Percentiles rank a stretch among this genome's conserved stretches.
Evolutionary conservation across 2,329 filamentous ascomycete species (phyloP).

Genomic region (Trichophyton equinum): DNA sequence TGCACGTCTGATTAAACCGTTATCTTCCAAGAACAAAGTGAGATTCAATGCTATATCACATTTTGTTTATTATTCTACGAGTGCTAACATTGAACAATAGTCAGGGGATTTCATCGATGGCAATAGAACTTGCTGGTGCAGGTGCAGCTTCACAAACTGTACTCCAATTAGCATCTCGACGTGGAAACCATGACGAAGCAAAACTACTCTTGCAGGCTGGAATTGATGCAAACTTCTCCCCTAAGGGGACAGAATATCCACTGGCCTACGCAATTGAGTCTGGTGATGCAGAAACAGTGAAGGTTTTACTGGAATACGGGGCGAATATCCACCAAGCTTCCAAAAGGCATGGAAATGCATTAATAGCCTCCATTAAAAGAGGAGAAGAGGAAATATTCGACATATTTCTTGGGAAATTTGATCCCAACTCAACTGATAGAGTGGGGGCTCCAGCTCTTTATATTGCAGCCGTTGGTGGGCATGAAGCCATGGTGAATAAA

Average conservation of each 20-base stretch:
- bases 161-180: background rate
- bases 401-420: background rate
- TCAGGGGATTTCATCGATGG: background rate
- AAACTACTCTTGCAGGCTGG: conserved; percentile 66
- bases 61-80: background rate
- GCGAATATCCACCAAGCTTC: background rate
- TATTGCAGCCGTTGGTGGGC: background rate
- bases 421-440: background rate
- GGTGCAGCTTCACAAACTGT: background rate
- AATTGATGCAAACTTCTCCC: conserved; percentile 40
- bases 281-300: background rate
- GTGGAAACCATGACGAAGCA: conserved; percentile 65
- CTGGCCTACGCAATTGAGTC: background rate
- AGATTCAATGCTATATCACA: background rate
- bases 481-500: background rate
- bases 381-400: background rate
- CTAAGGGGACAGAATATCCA: background rate
- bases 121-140: background rate
- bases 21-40: background rate
- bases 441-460: background rate
- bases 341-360: background rate
- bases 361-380: background rate
- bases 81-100: background rate
- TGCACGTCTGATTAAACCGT: background rate
- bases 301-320: background rate